phyloP scores from a whole-genome alignment of 345 rosid genomes.

The Eucalyptus cloeziana region DNA sequence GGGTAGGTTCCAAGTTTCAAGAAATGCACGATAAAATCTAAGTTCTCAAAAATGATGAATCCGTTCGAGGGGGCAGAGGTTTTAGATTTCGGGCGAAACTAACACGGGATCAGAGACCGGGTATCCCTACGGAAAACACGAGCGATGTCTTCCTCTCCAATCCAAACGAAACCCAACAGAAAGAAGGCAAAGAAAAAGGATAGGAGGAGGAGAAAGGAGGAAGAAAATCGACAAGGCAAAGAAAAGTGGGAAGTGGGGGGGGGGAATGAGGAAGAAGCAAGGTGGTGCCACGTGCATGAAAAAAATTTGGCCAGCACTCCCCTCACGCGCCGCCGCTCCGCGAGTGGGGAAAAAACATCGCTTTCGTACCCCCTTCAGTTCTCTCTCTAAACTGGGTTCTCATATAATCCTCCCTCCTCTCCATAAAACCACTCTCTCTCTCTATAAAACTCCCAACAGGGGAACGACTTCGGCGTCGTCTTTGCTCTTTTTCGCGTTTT shows the following conservation, averaged over 20 bases:
- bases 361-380: background rate
- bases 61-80: too few relatives aligned
- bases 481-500: background rate
- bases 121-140: fast-evolving
- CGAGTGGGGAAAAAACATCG: background rate
- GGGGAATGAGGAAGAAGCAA: background rate
- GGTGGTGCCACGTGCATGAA: background rate
- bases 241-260: background rate
- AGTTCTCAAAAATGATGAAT: too few relatives aligned
- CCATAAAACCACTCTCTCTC: background rate
- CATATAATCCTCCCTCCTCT: background rate
- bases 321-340: background rate
- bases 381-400: background rate
- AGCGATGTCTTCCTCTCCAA: background rate
- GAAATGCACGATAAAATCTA: too few relatives aligned
- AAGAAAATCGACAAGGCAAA: background rate
- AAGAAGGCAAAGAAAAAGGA: background rate
- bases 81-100: background rate
- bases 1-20: fast-evolving
- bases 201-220: background rate
- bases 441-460: background rate
- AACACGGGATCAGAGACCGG: fast-evolving
- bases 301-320: background rate
- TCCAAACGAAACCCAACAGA: background rate
- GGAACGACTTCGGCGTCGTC: background rate